phyloP scores from a whole-genome alignment of 352 stramenopile genomes.

The Phytophthora macrochlamydospora region DNA sequence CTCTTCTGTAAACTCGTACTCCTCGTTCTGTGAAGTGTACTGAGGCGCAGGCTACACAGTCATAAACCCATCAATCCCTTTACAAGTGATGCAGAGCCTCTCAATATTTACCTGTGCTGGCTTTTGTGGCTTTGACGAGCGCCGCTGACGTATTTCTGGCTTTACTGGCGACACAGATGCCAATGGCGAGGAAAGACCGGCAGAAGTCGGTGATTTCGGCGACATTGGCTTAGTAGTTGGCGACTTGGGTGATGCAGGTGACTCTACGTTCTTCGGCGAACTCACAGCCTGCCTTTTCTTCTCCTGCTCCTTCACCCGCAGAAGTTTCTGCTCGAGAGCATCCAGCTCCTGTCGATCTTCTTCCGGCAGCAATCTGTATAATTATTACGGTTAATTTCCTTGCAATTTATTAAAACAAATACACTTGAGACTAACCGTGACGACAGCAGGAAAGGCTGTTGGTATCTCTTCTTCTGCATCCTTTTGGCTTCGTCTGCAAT shows the following conservation, averaged over 20 bases:
- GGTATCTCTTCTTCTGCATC: slow-evolving; percentile 74
- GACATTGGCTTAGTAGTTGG: no score
- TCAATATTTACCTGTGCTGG: background rate
- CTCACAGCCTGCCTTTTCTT: slow-evolving; percentile 26
- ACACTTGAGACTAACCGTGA: slow-evolving; percentile 36
- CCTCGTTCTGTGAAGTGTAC: slow-evolving; percentile 53
- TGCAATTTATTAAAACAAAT: no score
- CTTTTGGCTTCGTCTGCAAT: slow-evolving; percentile 66
- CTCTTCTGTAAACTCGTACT: slow-evolving; percentile 69
- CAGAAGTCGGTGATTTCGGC: slow-evolving; percentile 14
- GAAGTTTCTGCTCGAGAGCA: slow-evolving; percentile 52
- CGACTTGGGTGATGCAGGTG: background rate
- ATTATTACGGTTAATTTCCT: background rate
- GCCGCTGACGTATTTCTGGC: slow-evolving; percentile 16
- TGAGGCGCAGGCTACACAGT: slow-evolving; percentile 14
- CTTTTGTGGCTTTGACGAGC: slow-evolving; percentile 15
- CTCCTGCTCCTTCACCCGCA: slow-evolving; percentile 27
- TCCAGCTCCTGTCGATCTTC: slow-evolving; percentile 56
- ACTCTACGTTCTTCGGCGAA: slow-evolving; percentile 10
- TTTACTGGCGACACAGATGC: slow-evolving; percentile 11
- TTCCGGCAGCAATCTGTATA: slow-evolving; percentile 64
- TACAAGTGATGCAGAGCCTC: no score
- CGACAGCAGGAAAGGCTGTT: slow-evolving; percentile 72
- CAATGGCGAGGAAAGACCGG: slow-evolving; percentile 5
- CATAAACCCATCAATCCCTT: background rate